phyloP scores from a whole-genome alignment of 2,329 filamentous ascomycete genomes.

The Exutisphaerella laricina region DNA sequence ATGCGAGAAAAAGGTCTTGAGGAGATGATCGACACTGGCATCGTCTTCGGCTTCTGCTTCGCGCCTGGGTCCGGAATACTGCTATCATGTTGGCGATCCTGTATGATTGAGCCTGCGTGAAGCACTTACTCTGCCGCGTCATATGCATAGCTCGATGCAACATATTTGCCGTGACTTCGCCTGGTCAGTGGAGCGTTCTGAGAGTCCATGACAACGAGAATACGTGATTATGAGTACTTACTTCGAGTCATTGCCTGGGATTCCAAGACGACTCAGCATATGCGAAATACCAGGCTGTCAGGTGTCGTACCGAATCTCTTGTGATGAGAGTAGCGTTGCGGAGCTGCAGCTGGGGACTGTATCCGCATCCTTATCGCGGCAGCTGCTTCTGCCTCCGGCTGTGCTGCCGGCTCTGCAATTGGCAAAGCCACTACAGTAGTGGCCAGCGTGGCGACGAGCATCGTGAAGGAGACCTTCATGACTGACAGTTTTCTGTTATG shows the following conservation, averaged over 20 bases:
- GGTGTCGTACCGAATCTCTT: too few relatives aligned
- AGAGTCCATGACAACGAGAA: too few relatives aligned
- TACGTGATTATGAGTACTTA: too few relatives aligned
- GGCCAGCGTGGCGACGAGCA: conserved; percentile 13
- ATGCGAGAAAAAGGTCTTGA: too few relatives aligned
- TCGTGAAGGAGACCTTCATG: conserved; percentile 15
- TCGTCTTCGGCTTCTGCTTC: conserved; percentile 10
- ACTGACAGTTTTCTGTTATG: not conserved
- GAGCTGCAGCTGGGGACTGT: not conserved
- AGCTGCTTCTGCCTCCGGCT: conserved; percentile 2
- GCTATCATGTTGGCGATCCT: not conserved
- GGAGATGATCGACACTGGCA: conserved; percentile 8
- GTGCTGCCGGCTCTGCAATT: conserved; percentile 9
- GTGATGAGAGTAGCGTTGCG: not conserved
- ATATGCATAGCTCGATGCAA: not conserved
- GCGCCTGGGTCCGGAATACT: conserved; percentile 7
- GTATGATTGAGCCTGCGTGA: not conserved
- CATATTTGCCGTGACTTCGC: not conserved
- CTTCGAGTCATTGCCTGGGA: too few relatives aligned
- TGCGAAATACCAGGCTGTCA: too few relatives aligned
- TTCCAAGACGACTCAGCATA: too few relatives aligned
- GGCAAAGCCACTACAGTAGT: conserved; percentile 14
- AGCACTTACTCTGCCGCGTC: not conserved
- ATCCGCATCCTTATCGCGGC: not conserved
- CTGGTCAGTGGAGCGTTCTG: not conserved